phyloP scores from a whole-genome alignment of 768 basidiomycete genomes.

The Russula abietina region DNA sequence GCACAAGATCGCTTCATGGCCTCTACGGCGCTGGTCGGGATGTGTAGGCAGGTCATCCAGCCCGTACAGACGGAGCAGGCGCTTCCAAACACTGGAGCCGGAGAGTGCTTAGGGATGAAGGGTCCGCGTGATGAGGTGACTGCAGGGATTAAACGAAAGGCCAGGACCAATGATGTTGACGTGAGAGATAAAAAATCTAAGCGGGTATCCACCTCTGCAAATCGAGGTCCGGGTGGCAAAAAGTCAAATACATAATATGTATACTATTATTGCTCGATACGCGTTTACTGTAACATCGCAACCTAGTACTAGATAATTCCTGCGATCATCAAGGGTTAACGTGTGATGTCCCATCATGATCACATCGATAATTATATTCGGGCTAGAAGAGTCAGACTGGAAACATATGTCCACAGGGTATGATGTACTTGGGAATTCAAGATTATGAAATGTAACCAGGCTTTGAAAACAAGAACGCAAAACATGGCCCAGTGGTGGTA shows the following conservation, averaged over 20 bases:
- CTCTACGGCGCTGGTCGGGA: conserved; percentile 52
- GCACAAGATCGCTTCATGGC: conserved; percentile 55
- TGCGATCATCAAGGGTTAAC: not conserved
- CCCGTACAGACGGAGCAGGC: conserved; percentile 1
- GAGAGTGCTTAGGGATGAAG: conserved; percentile 21
- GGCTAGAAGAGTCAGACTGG: not conserved
- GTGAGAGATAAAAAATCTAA: conserved; percentile 33
- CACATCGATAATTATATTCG: not conserved
- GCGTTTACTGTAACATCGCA: not conserved
- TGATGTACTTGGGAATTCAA: not conserved
- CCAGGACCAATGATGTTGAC: conserved; percentile 16
- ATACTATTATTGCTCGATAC: not conserved
- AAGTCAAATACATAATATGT: not conserved
- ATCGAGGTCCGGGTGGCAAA: not conserved
- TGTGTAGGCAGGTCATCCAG: conserved; percentile 58
- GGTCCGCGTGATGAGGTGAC: conserved; percentile 14
- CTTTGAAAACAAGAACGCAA: not conserved
- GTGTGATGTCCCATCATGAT: not conserved
- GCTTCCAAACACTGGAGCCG: conserved; percentile 22
- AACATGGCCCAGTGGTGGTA: not conserved
- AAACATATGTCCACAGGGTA: not conserved
- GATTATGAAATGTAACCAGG: not conserved
- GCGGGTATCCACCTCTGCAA: conserved; percentile 36
- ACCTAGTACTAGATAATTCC: not conserved
- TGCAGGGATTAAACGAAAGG: conserved; percentile 29